Percentiles rank a stretch among this genome's conserved stretches.
phyloP scores from a whole-genome alignment of 2,329 filamentous ascomycete species.

The Cladosporium sp. region DNA sequence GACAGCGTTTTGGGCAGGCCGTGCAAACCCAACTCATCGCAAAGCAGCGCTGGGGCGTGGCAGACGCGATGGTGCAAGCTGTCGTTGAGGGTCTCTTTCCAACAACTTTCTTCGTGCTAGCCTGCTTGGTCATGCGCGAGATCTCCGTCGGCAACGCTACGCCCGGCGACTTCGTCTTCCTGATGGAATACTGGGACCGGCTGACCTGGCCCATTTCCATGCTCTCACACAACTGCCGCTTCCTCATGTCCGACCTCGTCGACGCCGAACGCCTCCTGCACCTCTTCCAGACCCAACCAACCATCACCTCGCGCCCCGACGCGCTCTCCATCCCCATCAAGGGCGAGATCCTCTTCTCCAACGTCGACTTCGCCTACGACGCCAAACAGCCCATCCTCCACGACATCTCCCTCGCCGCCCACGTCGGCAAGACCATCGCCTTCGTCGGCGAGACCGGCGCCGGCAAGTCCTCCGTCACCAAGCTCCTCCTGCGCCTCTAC shows the following conservation, averaged over 20 bases:
- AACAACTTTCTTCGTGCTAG: constrained; percentile 6
- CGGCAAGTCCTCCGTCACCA: constrained; percentile 57
- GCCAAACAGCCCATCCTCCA: constrained; percentile 46
- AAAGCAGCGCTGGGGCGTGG: background rate
- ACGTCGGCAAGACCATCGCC: constrained; percentile 49
- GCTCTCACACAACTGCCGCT: constrained; percentile 34
- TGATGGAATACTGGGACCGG: constrained; percentile 60
- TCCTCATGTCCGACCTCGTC: constrained; percentile 41
- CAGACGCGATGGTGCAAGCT: background rate
- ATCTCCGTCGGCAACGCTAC: background rate
- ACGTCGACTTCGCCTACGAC: constrained; percentile 53
- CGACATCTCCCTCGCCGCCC: constrained; percentile 43
- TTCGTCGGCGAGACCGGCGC: constrained; percentile 57
- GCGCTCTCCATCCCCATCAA: constrained; percentile 42
- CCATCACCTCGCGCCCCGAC: constrained; percentile 44
- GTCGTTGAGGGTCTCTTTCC: background rate
- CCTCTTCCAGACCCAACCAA: constrained; percentile 53
- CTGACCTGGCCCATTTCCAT: constrained; percentile 46
- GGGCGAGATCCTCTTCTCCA: constrained; percentile 49
- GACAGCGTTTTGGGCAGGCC: constrained; percentile 3
- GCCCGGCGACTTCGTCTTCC: constrained; percentile 54
- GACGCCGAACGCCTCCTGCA: constrained; percentile 58
- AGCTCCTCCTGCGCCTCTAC: constrained; percentile 56
- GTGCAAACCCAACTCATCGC: constrained; percentile 1
- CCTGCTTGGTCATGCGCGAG: constrained; percentile 7